Conservation (phyloP, 306 rosid genomes). For the Abrus pulchellus region DNA sequence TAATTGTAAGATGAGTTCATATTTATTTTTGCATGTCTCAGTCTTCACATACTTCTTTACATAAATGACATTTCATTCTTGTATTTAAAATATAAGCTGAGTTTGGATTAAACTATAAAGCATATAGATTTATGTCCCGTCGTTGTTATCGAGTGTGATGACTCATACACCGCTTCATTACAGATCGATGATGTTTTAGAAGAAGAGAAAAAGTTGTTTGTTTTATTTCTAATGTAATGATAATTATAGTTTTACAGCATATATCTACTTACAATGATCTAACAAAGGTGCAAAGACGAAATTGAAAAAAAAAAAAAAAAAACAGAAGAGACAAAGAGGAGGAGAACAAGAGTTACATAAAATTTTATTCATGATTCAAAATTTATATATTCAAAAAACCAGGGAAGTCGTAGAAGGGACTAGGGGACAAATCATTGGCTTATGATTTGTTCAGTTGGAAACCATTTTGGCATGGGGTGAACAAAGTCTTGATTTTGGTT, state of each 20-base stretch:
- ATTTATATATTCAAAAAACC: too few relatives aligned
- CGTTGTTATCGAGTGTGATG: neutral
- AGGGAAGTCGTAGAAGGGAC: too few relatives aligned
- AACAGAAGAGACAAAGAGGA: too few relatives aligned
- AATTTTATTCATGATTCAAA: too few relatives aligned
- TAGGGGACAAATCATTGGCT: too few relatives aligned
- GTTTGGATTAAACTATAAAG: neutral
- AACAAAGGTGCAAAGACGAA: neutral
- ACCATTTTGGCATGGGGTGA: neutral
- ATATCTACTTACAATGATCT: neutral
- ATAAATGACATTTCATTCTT: neutral
- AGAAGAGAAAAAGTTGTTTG: neutral
- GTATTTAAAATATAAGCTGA: neutral
- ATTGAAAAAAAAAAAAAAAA: too few relatives aligned
- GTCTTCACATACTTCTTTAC: too few relatives aligned
- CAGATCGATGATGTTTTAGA: neutral
- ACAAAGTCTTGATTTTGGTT: constrained; percentile 27
- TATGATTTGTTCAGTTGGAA: neutral
- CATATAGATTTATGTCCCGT: neutral
- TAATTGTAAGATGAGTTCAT: neutral
- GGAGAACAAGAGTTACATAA: too few relatives aligned
- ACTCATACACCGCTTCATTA: neutral
- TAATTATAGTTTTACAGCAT: neutral
- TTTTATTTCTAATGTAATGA: neutral
- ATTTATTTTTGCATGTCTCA: too few relatives aligned